Conservation (phyloP, 805 yeast genomes). For the Metschnikowia continentalis region DNA sequence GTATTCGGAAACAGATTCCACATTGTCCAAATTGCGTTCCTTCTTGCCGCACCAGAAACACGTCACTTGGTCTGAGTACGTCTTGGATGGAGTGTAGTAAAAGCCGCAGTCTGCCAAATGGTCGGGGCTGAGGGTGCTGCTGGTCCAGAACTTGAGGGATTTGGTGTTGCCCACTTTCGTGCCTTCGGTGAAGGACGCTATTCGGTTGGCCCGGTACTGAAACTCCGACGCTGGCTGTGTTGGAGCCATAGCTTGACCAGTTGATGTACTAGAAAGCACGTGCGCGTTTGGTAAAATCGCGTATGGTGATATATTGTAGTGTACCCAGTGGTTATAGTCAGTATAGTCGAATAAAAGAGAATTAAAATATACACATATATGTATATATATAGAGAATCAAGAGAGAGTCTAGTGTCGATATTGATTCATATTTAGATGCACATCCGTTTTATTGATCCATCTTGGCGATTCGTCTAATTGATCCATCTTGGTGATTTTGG, state of each 20-base stretch:
- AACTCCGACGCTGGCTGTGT: constrained; percentile 6
- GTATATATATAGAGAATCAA: not conserved
- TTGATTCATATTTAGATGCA: not conserved
- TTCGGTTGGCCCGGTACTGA: constrained; percentile 22
- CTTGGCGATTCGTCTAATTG: too few species aligned
- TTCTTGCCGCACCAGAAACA: constrained; percentile 54
- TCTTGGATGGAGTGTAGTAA: constrained; percentile 50
- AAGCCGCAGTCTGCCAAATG: constrained; percentile 57
- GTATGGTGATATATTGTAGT: not conserved
- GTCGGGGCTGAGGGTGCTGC: constrained; percentile 18
- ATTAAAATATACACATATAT: too few species aligned
- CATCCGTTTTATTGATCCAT: not conserved
- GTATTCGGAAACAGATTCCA: constrained; percentile 15
- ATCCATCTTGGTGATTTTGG: too few species aligned
- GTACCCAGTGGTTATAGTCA: not conserved
- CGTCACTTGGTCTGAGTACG: constrained; percentile 46
- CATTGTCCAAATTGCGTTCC: constrained; percentile 22
- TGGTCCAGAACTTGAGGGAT: constrained; percentile 24
- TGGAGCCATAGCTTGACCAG: constrained; percentile 2
- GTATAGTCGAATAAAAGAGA: too few species aligned
- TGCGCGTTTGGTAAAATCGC: not conserved
- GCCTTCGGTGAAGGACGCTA: constrained; percentile 21
- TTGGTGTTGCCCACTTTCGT: constrained; percentile 19
- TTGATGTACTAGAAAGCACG: not conserved
- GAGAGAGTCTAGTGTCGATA: not conserved